Conservation (phyloP, 345 rosid species). For the Eucalyptus regnans region DNA sequence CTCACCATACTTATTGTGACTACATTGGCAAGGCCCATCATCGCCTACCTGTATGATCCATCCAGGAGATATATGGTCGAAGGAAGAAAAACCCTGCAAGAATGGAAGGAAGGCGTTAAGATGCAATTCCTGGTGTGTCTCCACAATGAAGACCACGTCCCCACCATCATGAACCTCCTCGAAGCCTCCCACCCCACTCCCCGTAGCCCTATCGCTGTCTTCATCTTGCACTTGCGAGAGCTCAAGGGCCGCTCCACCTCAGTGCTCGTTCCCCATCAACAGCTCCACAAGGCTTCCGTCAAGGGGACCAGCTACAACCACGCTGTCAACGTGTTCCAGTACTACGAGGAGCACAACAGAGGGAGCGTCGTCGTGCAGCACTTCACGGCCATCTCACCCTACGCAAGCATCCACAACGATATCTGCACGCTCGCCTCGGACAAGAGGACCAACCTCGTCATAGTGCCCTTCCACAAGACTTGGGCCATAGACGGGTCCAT, state of each 20-base stretch:
- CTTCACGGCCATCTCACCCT: conserved; percentile 12
- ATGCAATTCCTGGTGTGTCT: conserved; percentile 16
- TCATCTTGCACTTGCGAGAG: conserved; percentile 9
- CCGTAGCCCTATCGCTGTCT: not conserved
- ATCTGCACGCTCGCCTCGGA: conserved; percentile 12
- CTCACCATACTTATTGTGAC: not conserved
- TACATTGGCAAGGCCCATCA: not conserved
- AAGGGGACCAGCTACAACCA: not conserved
- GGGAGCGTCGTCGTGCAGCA: not conserved
- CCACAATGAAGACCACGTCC: conserved; percentile 5
- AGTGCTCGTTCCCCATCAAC: not conserved
- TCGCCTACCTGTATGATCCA: conserved; percentile 16
- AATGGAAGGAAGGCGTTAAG: not conserved
- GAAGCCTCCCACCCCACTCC: conserved; percentile 9
- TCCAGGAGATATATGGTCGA: conserved; percentile 9
- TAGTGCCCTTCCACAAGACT: conserved; percentile 10
- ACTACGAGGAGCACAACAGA: not conserved
- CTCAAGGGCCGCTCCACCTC: conserved; percentile 16
- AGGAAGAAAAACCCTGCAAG: conserved; percentile 7
- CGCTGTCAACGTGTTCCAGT: conserved; percentile 8
- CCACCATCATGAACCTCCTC: conserved; percentile 8
- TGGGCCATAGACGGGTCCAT: not conserved
- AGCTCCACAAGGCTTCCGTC: not conserved
- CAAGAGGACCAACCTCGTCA: not conserved
- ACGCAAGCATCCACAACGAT: conserved; percentile 5